These are phyloP conservation scores for Chenopodium berlandieri DNA, from an alignment of 148 eudicot species.

Conservation along the genomic window DNA sequence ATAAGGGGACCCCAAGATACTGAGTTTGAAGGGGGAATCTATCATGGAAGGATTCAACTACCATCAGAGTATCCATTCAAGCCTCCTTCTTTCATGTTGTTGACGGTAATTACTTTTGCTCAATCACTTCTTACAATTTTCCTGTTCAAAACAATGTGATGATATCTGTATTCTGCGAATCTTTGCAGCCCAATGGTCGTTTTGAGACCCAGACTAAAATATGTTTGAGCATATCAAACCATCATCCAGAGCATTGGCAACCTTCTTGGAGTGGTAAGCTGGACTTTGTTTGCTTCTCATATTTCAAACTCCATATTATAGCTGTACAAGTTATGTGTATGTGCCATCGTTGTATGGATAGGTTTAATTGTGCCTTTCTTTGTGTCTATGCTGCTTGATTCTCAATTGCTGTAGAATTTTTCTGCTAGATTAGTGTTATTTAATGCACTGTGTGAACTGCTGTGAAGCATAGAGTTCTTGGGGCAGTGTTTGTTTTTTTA, in stretches of 20 bases:
- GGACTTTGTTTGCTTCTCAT: neutral
- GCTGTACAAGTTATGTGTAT: neutral
- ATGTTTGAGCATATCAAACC: conserved; percentile 95
- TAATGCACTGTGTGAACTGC: neutral
- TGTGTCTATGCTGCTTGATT: neutral
- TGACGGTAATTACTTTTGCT: conserved; percentile 56
- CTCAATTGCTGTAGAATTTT: neutral
- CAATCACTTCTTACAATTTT: neutral
- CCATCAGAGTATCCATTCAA: conserved; percentile 95
- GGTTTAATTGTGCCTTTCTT: neutral
- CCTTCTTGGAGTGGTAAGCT: conserved; percentile 98
- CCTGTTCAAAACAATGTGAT: neutral
- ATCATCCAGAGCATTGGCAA: conserved; percentile 99
- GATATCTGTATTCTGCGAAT: neutral
- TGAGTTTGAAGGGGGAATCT: conserved; percentile 97
- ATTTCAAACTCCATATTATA: neutral
- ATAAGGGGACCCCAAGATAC: conserved; percentile 86
- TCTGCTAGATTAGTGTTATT: neutral
- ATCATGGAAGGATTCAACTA: conserved; percentile 92
- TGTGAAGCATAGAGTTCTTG: neutral
- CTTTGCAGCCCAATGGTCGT: conserved; percentile 91
- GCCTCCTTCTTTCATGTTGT: conserved; percentile 93
- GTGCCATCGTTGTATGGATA: neutral
- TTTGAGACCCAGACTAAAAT: conserved; percentile 98
- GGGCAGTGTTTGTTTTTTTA: neutral